phyloP scores from a whole-genome alignment of 805 yeast species.

The Wickerhamiella alocasiicola region DNA sequence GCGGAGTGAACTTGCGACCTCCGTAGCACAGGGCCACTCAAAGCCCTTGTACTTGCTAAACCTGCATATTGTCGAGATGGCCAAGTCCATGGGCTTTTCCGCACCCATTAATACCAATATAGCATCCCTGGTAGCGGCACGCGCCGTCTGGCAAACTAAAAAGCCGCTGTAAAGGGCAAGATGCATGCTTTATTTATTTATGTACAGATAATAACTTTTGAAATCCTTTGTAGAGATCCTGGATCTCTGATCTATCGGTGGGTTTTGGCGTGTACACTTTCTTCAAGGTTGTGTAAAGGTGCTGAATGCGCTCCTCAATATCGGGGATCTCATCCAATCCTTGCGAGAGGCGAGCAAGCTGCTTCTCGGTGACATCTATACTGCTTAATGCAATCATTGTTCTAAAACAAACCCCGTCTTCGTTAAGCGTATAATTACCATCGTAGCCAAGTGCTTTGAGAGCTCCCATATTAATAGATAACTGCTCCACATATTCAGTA shows the following conservation, averaged over 20 bases:
- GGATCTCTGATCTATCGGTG: conserved; percentile 1
- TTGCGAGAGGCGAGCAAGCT: background rate
- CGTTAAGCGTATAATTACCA: conserved; percentile 60
- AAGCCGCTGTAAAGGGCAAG: no score
- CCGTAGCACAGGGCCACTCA: no score
- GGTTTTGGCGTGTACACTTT: background rate
- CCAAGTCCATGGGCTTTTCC: no score
- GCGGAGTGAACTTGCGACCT: no score
- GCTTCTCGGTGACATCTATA: background rate
- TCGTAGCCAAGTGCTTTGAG: conserved; percentile 44
- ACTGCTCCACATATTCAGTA: conserved; percentile 31
- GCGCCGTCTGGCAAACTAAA: no score
- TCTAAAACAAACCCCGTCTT: conserved; percentile 50
- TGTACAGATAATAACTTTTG: no score
- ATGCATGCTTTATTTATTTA: no score
- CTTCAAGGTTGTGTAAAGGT: background rate
- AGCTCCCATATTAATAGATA: conserved; percentile 32
- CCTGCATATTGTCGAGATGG: no score
- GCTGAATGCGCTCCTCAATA: background rate
- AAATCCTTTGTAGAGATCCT: background rate
- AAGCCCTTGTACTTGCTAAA: no score
- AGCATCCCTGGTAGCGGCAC: no score
- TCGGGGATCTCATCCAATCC: conserved; percentile 3
- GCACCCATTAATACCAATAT: no score
- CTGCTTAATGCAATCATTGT: conserved; percentile 61